Evolutionary conservation across 768 basidiomycete species (phyloP), one percentile per base, ranked within the genome.

Genomic region (Lactarius pseudohatsudake): DNA sequence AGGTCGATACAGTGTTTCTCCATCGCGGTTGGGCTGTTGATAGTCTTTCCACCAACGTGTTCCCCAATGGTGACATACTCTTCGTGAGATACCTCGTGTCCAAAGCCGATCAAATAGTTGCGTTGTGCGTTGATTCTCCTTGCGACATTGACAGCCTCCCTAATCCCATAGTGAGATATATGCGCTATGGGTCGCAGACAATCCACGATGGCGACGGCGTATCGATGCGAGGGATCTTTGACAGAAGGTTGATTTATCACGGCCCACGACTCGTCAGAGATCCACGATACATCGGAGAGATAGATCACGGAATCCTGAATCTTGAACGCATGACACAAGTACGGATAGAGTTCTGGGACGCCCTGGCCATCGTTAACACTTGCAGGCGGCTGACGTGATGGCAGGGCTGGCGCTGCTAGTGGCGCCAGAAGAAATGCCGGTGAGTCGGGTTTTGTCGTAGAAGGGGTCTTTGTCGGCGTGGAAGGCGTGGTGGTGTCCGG

Each of bases 141-240:
- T 32, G 88, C 83, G 2, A 82, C 75, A 11, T 74, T 76, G 3
- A 92, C 77, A 1, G 92, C 81, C 68, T 89, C 82, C 36, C 77
- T 79, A n/a, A 94, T 72, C 4, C 91, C 91, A 72, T 91, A 84
- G 75, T 96, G 94, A 9, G 92, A 94, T n/a, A 80, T 84, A 74
- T 93, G 91, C 2, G 81, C 74, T 8, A 75, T 72, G 3, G 92
- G 80, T 60, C 85, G 81, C 40, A 96, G 79, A 69, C 91, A 91
- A 75, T 96, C 94, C 45, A 94, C 79, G 58, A 94, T 84, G 66
- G 90, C 80, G 30, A 91, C 81, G 2, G 87, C 80, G 41, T 85
- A 74, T 13, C 74, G 76, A 43, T 64, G 53, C 70, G 65, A 34
- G 69, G 72, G 59, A 57, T 69, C 67, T 20, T 72, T 71, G 61